phyloP scores from a whole-genome alignment of 2,329 filamentous ascomycete species.

The Verticillium klebahnii region DNA sequence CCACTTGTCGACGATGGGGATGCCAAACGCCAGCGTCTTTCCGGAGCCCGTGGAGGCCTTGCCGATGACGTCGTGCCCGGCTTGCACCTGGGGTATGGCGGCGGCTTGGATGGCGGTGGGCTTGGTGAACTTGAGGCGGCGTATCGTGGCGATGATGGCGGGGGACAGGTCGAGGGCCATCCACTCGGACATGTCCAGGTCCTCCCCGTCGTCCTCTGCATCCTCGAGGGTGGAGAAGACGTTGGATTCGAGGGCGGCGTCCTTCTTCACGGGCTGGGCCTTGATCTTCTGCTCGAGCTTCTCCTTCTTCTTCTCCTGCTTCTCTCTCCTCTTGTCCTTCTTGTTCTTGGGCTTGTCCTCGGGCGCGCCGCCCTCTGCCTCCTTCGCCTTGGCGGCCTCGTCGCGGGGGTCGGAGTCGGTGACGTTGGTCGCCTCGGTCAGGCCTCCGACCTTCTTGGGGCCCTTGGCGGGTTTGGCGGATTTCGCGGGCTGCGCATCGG shows the following conservation, averaged over 20 bases:
- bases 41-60: constrained; percentile 96
- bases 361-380: constrained; percentile 15
- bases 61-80: constrained; percentile 86
- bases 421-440: neutral
- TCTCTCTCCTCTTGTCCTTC: constrained; percentile 16
- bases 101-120: constrained; percentile 79
- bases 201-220: constrained; percentile 52
- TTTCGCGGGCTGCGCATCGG: constrained; percentile 22
- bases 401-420: constrained; percentile 3
- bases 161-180: constrained; percentile 67
- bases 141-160: constrained; percentile 66
- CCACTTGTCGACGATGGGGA: constrained; percentile 86
- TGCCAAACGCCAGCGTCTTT: constrained; percentile 91
- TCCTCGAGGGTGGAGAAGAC: constrained; percentile 53
- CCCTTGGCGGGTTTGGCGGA: constrained; percentile 19
- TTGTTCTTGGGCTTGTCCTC: constrained; percentile 21
- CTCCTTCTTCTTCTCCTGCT: constrained; percentile 20
- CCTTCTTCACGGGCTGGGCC: constrained; percentile 24
- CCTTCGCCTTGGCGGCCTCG: constrained; percentile 18
- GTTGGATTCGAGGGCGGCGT: constrained; percentile 38
- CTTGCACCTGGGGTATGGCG: constrained; percentile 76
- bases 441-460: constrained; percentile 13
- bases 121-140: constrained; percentile 71
- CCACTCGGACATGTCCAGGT: constrained; percentile 76
- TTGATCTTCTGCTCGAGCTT: constrained; percentile 26